Conservation (phyloP, 306 rosid genomes). For the Senna tora region DNA sequence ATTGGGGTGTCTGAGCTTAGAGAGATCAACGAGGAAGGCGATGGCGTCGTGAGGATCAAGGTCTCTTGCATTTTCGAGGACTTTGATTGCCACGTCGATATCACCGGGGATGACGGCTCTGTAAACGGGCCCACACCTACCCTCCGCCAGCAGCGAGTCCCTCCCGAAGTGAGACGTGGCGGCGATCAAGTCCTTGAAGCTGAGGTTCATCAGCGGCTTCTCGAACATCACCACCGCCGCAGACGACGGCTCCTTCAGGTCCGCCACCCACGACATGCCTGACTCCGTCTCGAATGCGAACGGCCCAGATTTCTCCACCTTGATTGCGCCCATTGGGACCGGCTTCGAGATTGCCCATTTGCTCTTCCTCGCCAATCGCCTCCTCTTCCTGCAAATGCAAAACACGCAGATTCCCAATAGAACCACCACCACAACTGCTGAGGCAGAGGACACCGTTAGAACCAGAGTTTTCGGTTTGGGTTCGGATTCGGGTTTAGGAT, state of each 20-base stretch:
- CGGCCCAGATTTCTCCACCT: slow-evolving; percentile 88
- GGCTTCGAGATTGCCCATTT: slow-evolving; percentile 96
- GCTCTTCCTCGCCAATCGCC: slow-evolving; percentile 47
- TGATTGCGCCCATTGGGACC: slow-evolving; percentile 44
- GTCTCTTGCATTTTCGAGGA: slow-evolving; percentile 72
- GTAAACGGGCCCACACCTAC: slow-evolving; percentile 95
- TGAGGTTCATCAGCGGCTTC: slow-evolving; percentile 86
- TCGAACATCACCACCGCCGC: slow-evolving; percentile 91
- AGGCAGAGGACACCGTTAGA: slow-evolving; percentile 40
- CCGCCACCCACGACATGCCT: slow-evolving; percentile 89
- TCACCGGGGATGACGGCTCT: slow-evolving; percentile 84
- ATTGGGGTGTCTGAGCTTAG: slow-evolving; percentile 79
- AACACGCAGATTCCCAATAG: slow-evolving; percentile 25
- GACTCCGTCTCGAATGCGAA: slow-evolving; percentile 88
- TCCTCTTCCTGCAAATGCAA: slow-evolving; percentile 52
- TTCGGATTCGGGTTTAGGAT: slow-evolving; percentile 23
- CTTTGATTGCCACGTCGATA: slow-evolving; percentile 93
- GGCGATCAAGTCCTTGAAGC: slow-evolving; percentile 79
- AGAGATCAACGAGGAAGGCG: slow-evolving; percentile 56
- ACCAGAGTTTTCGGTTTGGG: slow-evolving; percentile 37
- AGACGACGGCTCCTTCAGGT: slow-evolving; percentile 78
- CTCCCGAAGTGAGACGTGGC: slow-evolving; percentile 97
- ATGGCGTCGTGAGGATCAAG: slow-evolving; percentile 64
- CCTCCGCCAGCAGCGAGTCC: slow-evolving; percentile 88
- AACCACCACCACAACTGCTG: slow-evolving; percentile 42